Base-by-base conservation (phyloP, 768 basidiomycete genomes). In the Zangia roseola region DNA sequence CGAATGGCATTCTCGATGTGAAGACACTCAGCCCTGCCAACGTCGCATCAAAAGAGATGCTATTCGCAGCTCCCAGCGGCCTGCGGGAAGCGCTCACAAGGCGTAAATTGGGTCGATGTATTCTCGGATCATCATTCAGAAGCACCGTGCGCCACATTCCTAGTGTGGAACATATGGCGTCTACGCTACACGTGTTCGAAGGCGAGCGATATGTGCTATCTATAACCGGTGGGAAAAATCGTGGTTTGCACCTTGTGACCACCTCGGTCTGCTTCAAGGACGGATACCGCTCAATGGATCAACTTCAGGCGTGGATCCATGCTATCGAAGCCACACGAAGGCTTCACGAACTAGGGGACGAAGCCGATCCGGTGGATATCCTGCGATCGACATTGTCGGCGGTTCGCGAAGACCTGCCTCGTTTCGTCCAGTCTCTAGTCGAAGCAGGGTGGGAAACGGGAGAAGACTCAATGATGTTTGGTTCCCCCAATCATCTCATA, bases 191-290 rank as follows among this genome's bases (percentile, higher is more conserved):
- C 5, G 45, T 77, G 13, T 80, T 80, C 53, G 50, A 55, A 10
- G 51, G 65, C 13, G 78, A 83, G 55, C 67, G 66, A 43, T 86
- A 82, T 53, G 56, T 82, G 17, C 57, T 86, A 23, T 84, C 82
- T 74, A 76, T 78, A 60, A 54, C 55, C 6, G 41, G 40, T 37
- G 40, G 20, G 38, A 54, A 31, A 8, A 19, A 39, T 7, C 40
- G 13, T 12, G 4, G 16, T 26, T 30, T 12, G 20, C 40, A 37
- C 19, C 34, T 2, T 8, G 19, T 26, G 17, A 48, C 42, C n/a
- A 50, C 80, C 3, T 71, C 73, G 50, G 71, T 82, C 35, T 72
- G 72, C 55, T 67, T 86, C 49, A 83, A 77, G 52, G 75, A 79
- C 24, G 75, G 75, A 6, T 76, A 81, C 46, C 58, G 61, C 20